Base-by-base conservation (phyloP, 164 flowering plant genomes). In the Magnolia changhungtana region DNA sequence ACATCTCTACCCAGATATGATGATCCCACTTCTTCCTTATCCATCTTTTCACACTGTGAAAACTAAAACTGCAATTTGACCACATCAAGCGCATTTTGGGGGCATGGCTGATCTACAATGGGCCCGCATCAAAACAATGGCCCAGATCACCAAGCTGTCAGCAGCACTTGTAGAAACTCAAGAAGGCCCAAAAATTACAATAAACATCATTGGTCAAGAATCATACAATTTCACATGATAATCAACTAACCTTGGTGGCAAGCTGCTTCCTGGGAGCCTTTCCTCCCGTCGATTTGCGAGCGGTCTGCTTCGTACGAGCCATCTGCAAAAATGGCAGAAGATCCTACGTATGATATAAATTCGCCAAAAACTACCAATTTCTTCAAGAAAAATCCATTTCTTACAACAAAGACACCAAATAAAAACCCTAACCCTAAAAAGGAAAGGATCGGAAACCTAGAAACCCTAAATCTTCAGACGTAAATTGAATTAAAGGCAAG, bases 191-290 rank as follows among this genome's bases (percentile, higher is more conserved):
- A 37, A 37, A 37, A 1, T 4, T 37, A 37, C 45, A 37, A 37
- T 37, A 4, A 37, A 4, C 45, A 37, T 37, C 45, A 37, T 37
- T 37, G 45, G 7, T 4, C 45, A 37, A 37, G 45, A 37, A 37
- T 37, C 45, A 37, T 37, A 37, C 45, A 37, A 37, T 37, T 37
- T 37, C 45, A 37, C 45, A 65, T n/a, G 4, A 0, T 3, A 65
- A 31, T 24, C 4, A 67, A 18, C 18, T 11, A 2, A 67, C 71
- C 71, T 74, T 74, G 49, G 77, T 74, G 1, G 77, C 77, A 66
- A 74, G 77, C 63, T 74, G 77, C 77, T 74, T 74, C 77, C 77
- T 74, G 7, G 77, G 77, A 50, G 77, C 77, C 63, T 74, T 74
- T 14, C 77, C 77, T 65, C 77, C 77, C 4, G 77, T 74, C 14